phyloP scores from a whole-genome alignment of 1,139 yeast species.

The Sugiyamaella sp. region DNA sequence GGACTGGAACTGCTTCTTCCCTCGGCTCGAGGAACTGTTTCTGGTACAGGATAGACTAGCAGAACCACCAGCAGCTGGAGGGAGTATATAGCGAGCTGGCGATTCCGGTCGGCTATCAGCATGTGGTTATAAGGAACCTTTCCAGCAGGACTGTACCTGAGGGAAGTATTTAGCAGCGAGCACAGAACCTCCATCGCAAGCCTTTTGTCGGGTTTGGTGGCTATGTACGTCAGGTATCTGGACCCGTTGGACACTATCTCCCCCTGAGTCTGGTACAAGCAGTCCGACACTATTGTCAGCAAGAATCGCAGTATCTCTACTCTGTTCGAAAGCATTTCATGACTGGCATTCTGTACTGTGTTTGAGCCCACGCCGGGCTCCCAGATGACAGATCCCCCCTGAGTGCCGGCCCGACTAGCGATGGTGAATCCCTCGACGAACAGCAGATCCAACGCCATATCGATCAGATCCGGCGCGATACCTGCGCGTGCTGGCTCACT shows the following conservation, averaged over 20 bases:
- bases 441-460: conserved; percentile 53
- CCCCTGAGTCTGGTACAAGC: conserved; percentile 57
- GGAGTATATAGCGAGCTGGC: conserved; percentile 57
- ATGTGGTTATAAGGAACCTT: conserved; percentile 45
- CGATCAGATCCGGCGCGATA: conserved; percentile 55
- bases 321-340: conserved; percentile 62
- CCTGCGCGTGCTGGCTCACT: conserved; percentile 35
- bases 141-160: conserved; percentile 46
- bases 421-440: conserved; percentile 67
- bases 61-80: conserved; percentile 65
- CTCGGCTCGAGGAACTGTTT: too few species aligned
- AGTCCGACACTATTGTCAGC: conserved; percentile 62
- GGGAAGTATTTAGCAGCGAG: conserved; percentile 64
- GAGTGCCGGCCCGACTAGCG: conserved; percentile 40
- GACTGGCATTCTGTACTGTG: conserved; percentile 48
- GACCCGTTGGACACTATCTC: conserved; percentile 56
- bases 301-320: conserved; percentile 66
- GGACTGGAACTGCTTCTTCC: too few species aligned
- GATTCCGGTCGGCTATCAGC: conserved; percentile 52
- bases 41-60: conserved; percentile 67
- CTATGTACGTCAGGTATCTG: conserved; percentile 60
- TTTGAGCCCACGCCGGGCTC: conserved; percentile 74
- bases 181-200: conserved; percentile 58
- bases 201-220: conserved; percentile 56
- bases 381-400: conserved; percentile 51